phyloP scores from a whole-genome alignment of 176 grass and related monocot species.

The Eleusine indica region DNA sequence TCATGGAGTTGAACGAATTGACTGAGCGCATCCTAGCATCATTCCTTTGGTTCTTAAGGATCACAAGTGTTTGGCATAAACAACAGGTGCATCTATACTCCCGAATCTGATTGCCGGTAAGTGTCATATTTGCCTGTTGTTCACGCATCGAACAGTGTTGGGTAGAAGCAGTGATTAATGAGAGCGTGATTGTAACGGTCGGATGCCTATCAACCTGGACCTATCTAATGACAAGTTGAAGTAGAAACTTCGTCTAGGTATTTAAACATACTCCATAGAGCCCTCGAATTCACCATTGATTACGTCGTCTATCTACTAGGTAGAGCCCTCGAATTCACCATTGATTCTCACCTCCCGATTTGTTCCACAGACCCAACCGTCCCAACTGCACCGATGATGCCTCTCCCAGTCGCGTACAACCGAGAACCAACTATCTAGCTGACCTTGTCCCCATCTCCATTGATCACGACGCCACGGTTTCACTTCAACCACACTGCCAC shows the following conservation, averaged over 20 bases:
- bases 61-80: neutral
- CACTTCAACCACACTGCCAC: neutral
- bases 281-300: too few species aligned
- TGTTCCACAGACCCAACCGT: neutral
- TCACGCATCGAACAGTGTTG: neutral
- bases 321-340: neutral
- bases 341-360: neutral
- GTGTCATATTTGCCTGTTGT: neutral
- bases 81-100: neutral
- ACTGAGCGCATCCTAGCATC: neutral
- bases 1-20: neutral
- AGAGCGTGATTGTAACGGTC: neutral
- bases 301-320: too few species aligned
- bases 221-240: neutral
- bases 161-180: neutral
- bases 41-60: neutral
- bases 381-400: neutral
- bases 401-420: neutral
- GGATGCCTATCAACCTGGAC: neutral
- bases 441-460: neutral
- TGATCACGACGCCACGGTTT: slow-evolving; percentile 6
- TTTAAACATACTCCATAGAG: too few species aligned
- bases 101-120: neutral
- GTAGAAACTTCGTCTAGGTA: neutral
- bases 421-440: neutral